phyloP scores from a whole-genome alignment of 2,329 filamentous ascomycete genomes.

The Metarhizium robertsii region DNA sequence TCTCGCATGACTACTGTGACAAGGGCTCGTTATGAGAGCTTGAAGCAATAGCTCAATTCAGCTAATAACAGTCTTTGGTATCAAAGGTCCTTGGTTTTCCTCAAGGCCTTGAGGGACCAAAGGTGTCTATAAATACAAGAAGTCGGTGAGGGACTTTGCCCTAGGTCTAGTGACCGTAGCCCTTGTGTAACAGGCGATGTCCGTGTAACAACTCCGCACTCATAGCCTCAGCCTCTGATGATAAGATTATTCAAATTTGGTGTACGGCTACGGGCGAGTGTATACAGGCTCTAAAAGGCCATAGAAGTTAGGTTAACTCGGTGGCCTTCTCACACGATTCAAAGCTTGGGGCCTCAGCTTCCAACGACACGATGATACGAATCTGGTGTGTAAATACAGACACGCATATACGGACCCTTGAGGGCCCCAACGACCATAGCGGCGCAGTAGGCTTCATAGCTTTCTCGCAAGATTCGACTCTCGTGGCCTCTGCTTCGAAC shows the following conservation, averaged over 20 bases:
- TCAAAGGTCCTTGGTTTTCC: no score
- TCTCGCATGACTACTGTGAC: neutral
- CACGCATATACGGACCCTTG: no score
- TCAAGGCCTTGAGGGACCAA: no score
- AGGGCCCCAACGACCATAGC: slow-evolving; percentile 2
- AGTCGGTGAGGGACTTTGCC: no score
- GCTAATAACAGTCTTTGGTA: no score
- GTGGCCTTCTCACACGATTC: neutral
- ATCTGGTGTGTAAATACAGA: neutral
- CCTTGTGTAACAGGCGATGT: no score
- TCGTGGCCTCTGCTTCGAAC: neutral
- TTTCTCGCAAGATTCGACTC: neutral
- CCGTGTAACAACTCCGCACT: no score
- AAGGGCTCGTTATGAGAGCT: no score
- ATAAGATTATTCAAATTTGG: neutral
- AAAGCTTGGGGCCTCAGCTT: neutral
- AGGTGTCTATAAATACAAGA: no score
- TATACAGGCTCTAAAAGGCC: neutral
- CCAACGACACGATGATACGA: neutral
- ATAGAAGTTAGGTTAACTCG: neutral
- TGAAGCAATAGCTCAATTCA: no score
- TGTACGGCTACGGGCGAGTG: neutral
- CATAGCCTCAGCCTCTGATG: neutral
- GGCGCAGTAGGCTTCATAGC: neutral
- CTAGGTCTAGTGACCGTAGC: no score